phyloP scores from a whole-genome alignment of 208 protist species.

The Naegleria lovaniensis region DNA sequence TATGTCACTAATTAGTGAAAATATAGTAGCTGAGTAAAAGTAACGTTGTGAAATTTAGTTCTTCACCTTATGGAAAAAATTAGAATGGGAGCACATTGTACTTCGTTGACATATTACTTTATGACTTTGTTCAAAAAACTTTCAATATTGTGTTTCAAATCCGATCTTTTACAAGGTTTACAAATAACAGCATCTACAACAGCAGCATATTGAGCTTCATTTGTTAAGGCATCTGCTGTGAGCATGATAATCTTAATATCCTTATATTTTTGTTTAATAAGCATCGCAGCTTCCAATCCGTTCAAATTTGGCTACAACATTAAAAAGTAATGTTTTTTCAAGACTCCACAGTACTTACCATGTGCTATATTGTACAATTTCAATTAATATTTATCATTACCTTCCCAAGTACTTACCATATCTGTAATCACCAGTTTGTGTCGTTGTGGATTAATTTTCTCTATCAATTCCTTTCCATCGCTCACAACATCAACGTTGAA shows the following conservation, averaged over 20 bases:
- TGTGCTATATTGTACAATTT: too few species aligned
- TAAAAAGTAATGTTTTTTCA: too few species aligned
- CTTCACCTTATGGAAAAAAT: too few species aligned
- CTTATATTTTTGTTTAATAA: not conserved
- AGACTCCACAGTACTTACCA: too few species aligned
- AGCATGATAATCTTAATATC: conserved; percentile 3
- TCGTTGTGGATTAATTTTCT: not conserved
- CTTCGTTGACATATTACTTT: too few species aligned
- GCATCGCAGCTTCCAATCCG: not conserved
- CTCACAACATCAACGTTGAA: not conserved
- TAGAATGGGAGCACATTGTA: too few species aligned
- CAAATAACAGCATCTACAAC: not conserved
- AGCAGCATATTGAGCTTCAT: not conserved
- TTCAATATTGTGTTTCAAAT: not conserved
- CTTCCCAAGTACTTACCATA: not conserved
- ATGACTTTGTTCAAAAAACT: too few species aligned
- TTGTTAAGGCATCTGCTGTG: not conserved
- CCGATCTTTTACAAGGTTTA: not conserved
- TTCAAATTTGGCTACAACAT: too few species aligned
- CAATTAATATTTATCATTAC: too few species aligned
- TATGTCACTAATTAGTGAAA: conserved; percentile 1
- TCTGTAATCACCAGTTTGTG: not conserved
- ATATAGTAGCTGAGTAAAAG: too few species aligned
- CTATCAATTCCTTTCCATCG: not conserved
- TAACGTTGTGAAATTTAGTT: too few species aligned